These are phyloP conservation scores for Mortierella sp. DNA, from an alignment of 371 early-diverging fungal species.

Conservation along the genomic window DNA sequence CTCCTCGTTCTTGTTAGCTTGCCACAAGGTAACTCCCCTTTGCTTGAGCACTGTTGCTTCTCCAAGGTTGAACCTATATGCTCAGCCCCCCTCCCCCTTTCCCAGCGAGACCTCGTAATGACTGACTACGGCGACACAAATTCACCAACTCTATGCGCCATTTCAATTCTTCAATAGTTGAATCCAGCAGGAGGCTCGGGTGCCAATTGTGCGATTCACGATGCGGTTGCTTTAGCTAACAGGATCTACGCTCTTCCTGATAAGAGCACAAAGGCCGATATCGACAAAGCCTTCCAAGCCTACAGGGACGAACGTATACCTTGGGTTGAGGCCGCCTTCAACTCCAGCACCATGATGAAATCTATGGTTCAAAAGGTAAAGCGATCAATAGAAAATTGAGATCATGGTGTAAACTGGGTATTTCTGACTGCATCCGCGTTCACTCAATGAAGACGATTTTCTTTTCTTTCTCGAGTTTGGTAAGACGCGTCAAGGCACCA, in stretches of 20 bases:
- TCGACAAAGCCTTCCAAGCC: not conserved
- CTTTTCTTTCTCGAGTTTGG: too few relatives aligned
- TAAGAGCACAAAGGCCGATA: not conserved
- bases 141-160: too few relatives aligned
- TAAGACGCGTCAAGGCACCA: too few relatives aligned
- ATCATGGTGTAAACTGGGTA: too few relatives aligned
- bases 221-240: slow-evolving; percentile 17
- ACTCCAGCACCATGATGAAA: not conserved
- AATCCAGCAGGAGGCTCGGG: not conserved
- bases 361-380: not conserved
- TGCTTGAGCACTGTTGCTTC: too few relatives aligned
- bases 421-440: too few relatives aligned
- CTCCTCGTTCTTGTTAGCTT: not conserved
- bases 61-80: too few relatives aligned
- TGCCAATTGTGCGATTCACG: slow-evolving; percentile 7
- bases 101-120: too few relatives aligned
- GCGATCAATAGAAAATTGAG: too few relatives aligned
- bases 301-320: slow-evolving; percentile 6
- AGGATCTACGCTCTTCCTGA: slow-evolving; percentile 5
- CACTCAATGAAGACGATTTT: too few relatives aligned
- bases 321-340: not conserved
- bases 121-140: too few relatives aligned
- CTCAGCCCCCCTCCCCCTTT: too few relatives aligned
- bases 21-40: slow-evolving; percentile 16
- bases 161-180: not conserved